phyloP scores from a whole-genome alignment of 306 rosid species.

The Fragaria iinumae region DNA sequence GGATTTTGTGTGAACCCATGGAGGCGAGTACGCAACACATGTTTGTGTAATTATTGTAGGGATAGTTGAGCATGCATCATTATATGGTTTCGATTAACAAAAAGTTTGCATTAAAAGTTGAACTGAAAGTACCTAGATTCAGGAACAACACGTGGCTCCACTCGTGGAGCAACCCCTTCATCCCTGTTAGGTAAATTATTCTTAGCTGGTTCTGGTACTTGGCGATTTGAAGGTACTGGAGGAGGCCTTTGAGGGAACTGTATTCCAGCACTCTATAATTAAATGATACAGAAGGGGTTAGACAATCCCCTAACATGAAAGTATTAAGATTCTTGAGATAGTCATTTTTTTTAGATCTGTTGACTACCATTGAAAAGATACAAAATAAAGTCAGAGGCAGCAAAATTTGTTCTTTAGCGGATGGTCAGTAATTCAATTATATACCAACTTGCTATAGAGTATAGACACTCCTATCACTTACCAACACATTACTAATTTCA shows the following conservation, averaged over 20 bases:
- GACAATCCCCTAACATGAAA: not conserved
- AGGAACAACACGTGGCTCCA: conserved; percentile 57
- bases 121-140: conserved; percentile 69
- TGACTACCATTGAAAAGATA: not conserved
- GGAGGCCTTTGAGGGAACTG: conserved; percentile 71
- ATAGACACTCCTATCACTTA: not conserved
- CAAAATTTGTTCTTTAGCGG: not conserved
- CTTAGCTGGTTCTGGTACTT: conserved; percentile 48
- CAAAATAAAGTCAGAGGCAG: not conserved
- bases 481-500: conserved; percentile 1
- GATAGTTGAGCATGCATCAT: not conserved
- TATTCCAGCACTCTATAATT: conserved; percentile 82
- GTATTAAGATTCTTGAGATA: not conserved
- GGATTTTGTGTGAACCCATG: not conserved
- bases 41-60: not conserved
- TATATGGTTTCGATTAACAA: not conserved
- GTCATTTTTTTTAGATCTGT: conserved; percentile 5
- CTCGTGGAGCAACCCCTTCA: conserved; percentile 44
- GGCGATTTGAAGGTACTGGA: conserved; percentile 46
- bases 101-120: conserved; percentile 17
- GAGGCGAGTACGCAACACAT: not conserved
- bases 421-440: conserved; percentile 7
- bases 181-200: conserved; percentile 48
- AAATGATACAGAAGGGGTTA: not conserved
- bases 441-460: not conserved